Evolutionary conservation across 1,284 basidiomycete species (phyloP).

Genomic region (Anthracocystis walkeri): DNA sequence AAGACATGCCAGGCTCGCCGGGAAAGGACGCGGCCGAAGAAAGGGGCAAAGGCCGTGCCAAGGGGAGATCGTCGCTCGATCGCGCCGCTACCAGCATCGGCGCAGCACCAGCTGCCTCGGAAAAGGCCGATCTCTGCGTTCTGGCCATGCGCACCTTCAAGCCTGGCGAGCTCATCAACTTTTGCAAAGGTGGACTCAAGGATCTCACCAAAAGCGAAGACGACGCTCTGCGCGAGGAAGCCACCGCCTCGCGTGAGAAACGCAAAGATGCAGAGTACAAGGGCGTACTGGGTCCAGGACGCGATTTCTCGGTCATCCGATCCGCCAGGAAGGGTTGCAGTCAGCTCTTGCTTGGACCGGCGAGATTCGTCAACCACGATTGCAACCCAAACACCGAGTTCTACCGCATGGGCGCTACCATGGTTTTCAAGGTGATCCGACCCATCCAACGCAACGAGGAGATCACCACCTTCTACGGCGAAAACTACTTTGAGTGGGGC

Average conservation of each 20-base stretch:
- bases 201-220: conserved; percentile 70
- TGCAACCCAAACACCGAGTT: conserved; percentile 90
- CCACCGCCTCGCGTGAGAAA: conserved; percentile 73
- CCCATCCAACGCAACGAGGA: conserved; percentile 85
- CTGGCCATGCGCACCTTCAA: conserved; percentile 81
- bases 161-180: conserved; percentile 79
- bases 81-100: conserved; percentile 46
- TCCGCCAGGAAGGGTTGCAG: conserved; percentile 90
- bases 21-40: conserved; percentile 21
- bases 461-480: conserved; percentile 75
- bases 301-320: conserved; percentile 91
- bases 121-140: conserved; percentile 89
- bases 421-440: conserved; percentile 86
- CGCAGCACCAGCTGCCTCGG: conserved; percentile 67
- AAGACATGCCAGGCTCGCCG: conserved; percentile 18
- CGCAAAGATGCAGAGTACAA: conserved; percentile 67
- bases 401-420: conserved; percentile 85
- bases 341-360: conserved; percentile 89
- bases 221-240: conserved; percentile 75
- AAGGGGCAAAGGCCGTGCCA: conserved; percentile 31
- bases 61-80: conserved; percentile 47
- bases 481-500: conserved; percentile 79
- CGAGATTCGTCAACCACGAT: conserved; percentile 95
- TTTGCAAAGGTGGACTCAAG: conserved; percentile 75
- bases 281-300: conserved; percentile 75